Percentiles rank a stretch among this genome's conserved stretches.
These are phyloP conservation scores for Akanthomyces muscarius DNA, from an alignment of 2,329 filamentous ascomycete species.

Conservation along the genomic window DNA sequence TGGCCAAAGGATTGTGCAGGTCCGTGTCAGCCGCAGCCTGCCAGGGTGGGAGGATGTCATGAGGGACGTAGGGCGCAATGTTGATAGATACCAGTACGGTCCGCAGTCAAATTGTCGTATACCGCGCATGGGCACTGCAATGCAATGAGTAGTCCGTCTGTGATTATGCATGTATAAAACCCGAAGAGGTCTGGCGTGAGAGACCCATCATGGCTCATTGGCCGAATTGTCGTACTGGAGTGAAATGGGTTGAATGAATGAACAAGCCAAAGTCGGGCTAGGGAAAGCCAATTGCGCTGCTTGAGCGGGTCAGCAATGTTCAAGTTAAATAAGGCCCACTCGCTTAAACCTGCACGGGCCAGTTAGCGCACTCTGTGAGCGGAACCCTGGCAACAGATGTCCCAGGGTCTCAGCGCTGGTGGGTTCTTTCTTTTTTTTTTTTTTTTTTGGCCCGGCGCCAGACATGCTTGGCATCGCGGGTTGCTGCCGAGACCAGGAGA, in stretches of 20 bases:
- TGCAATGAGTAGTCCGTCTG: too few species aligned
- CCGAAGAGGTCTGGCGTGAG: neutral
- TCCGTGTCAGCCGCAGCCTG: neutral
- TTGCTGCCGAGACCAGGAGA: neutral
- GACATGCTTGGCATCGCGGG: conserved; percentile 14
- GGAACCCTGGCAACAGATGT: conserved; percentile 16
- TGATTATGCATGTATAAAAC: too few species aligned
- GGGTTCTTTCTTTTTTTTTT: neutral
- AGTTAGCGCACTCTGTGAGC: conserved; percentile 16
- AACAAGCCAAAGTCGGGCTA: neutral
- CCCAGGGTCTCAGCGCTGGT: conserved; percentile 7
- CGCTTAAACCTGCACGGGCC: conserved; percentile 30
- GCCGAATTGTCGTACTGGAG: neutral
- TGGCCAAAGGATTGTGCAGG: neutral
- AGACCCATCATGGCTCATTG: neutral
- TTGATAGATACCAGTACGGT: neutral
- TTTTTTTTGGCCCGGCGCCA: conserved; percentile 1
- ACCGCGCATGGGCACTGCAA: too few species aligned
- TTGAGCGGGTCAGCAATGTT: conserved; percentile 27
- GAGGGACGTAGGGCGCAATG: neutral
- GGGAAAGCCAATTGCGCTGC: conserved; percentile 23
- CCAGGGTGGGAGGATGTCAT: neutral
- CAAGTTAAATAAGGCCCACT: conserved; percentile 26
- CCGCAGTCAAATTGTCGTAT: too few species aligned
- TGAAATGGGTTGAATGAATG: neutral